Evolutionary conservation across 495 filamentous ascomycete species (phyloP).

Genomic region (Xylaria grammica): DNA sequence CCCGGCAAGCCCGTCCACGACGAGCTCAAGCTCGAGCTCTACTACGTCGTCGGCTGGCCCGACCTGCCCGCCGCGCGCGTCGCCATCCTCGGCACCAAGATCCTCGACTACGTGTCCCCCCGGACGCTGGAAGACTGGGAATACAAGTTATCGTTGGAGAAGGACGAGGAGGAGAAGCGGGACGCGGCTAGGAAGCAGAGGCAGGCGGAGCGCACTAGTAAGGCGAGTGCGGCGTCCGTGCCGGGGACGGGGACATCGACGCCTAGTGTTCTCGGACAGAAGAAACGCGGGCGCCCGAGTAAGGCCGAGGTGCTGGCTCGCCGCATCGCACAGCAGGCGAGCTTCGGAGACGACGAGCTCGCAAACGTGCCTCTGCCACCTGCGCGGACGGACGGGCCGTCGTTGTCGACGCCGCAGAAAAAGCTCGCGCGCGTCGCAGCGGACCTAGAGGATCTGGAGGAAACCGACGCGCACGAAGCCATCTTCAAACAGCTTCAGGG

Average conservation of each 20-base stretch:
- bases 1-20: slow-evolving; percentile 36
- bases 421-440: slow-evolving; percentile 3
- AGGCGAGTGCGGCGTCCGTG: slow-evolving; percentile 11
- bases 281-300: slow-evolving; percentile 33
- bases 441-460: slow-evolving; percentile 32
- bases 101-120: slow-evolving; percentile 53
- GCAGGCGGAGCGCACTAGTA: slow-evolving; percentile 18
- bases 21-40: slow-evolving; percentile 37
- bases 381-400: slow-evolving; percentile 30
- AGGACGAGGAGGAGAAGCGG: slow-evolving; percentile 32
- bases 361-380: slow-evolving; percentile 27
- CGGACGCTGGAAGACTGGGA: slow-evolving; percentile 53
- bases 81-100: slow-evolving; percentile 43
- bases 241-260: slow-evolving; percentile 15
- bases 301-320: slow-evolving; percentile 35
- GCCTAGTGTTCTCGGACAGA: slow-evolving; percentile 2
- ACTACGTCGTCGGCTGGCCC: slow-evolving; percentile 51
- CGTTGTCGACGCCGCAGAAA: slow-evolving; percentile 40
- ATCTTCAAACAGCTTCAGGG: slow-evolving; percentile 29
- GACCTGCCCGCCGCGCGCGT: slow-evolving; percentile 46
- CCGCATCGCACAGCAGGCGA: slow-evolving; percentile 25
- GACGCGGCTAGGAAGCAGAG: slow-evolving; percentile 24
- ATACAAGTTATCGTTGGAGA: slow-evolving; percentile 35
- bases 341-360: slow-evolving; percentile 17
- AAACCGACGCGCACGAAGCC: slow-evolving; percentile 28